A percentile compares a stretch with the other conserved stretches of the same genome.
These are phyloP conservation scores for Asterochloris sp. DNA, from an alignment of 139 green algal genomes.

Conservation along the genomic window DNA sequence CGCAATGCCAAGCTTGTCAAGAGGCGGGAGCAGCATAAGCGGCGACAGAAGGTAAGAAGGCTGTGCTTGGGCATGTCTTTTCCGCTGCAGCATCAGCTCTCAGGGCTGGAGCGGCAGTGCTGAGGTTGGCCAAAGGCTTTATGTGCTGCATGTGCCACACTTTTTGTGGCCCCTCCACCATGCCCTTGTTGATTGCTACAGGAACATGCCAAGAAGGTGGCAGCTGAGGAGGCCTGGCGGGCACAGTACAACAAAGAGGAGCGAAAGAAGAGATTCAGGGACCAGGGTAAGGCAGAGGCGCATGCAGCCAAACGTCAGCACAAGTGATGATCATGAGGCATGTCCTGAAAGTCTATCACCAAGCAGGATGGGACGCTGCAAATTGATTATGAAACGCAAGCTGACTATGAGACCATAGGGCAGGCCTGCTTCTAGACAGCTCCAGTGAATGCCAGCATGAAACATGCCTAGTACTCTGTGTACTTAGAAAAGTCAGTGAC, in stretches of 20 bases:
- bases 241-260: constrained; percentile 31
- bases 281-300: constrained; percentile 18
- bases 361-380: too few relatives aligned
- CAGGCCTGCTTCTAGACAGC: too few relatives aligned
- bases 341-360: too few relatives aligned
- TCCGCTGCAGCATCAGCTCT: background rate
- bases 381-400: too few relatives aligned
- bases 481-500: too few relatives aligned
- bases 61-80: background rate
- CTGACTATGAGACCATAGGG: too few relatives aligned
- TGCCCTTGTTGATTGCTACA: background rate
- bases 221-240: constrained; percentile 51
- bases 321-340: too few relatives aligned
- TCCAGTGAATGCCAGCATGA: too few relatives aligned
- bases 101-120: background rate
- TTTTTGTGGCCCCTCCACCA: background rate
- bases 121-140: background rate
- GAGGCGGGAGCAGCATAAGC: constrained; percentile 48
- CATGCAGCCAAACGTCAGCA: constrained; percentile 3
- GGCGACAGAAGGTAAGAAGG: constrained; percentile 23
- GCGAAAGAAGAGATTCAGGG: constrained; percentile 26
- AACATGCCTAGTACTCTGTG: too few relatives aligned
- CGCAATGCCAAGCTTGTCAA: constrained; percentile 84
- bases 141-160: too few relatives aligned
- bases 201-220: constrained; percentile 45